Percentiles rank a stretch among this genome's conserved stretches.
phyloP scores from a whole-genome alignment of 1,284 basidiomycete genomes.

The Ganoderma leucocontextum region DNA sequence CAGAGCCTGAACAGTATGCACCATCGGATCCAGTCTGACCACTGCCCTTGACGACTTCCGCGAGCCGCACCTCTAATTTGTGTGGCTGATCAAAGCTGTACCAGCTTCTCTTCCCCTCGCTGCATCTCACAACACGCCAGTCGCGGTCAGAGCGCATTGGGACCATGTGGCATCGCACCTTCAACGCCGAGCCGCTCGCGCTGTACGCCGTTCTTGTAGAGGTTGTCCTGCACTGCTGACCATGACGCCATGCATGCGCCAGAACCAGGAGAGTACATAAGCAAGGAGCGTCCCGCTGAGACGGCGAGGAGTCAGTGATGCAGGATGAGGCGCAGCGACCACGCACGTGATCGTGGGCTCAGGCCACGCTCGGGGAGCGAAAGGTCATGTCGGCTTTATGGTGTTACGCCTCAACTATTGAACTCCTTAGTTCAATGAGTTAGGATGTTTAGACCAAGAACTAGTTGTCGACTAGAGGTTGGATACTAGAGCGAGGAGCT shows the following conservation, averaged over 20 bases:
- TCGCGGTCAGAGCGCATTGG: constrained; percentile 57
- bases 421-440: too few relatives aligned
- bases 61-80: constrained; percentile 38
- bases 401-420: neutral
- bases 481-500: too few relatives aligned
- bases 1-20: constrained; percentile 11
- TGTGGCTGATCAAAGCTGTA: constrained; percentile 39
- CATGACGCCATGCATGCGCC: constrained; percentile 78
- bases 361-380: constrained; percentile 17
- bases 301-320: constrained; percentile 67
- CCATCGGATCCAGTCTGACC: constrained; percentile 7
- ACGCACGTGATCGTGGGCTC: constrained; percentile 50
- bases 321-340: constrained; percentile 57
- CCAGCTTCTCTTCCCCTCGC: constrained; percentile 43
- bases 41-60: neutral
- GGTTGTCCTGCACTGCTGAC: constrained; percentile 67
- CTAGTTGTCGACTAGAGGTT: too few relatives aligned
- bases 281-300: constrained; percentile 71
- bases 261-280: constrained; percentile 78
- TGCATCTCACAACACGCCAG: constrained; percentile 45
- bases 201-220: constrained; percentile 77
- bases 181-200: constrained; percentile 68
- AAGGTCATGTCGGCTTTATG: constrained; percentile 28
- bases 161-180: constrained; percentile 68
- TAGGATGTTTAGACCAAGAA: too few relatives aligned